Base-by-base conservation (phyloP, 2,329 filamentous ascomycete species). In the Paraconiothyrium brasiliense region DNA sequence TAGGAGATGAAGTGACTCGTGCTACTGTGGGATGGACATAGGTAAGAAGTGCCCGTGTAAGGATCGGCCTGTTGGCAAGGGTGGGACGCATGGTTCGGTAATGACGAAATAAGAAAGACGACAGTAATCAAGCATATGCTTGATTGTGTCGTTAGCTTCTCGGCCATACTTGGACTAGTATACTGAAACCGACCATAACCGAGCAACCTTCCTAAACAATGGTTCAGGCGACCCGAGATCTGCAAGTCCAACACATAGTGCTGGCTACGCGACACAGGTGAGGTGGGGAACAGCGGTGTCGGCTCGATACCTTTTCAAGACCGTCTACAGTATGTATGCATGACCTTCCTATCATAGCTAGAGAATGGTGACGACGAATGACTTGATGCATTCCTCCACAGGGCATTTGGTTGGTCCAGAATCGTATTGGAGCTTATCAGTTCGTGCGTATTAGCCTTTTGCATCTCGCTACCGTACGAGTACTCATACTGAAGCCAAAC, bases 71-170 rank as follows among this genome's bases (percentile, higher is more conserved):
- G 35, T 32, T 27, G 9, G 3, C 13, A 35, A 35, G 35, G 37
- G 14, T 30, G 30, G 27, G 10, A 20, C 50, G 22, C 22, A 9
- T 41, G 11, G 22, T 9, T n/a, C 50, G 35, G 22, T 54, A 13
- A 43, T 35, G 50, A 54, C 30, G 35, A 54, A 54, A 54, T 35
- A 54, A 54, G 50, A 41, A 34, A 54, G n/a, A 43, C 46, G 30
- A 48, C 22, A 48, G 46, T 14, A 13, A 30, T 22, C 14, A 54
- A 54, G 50, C 22, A 41, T 27, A 54, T 11, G 35, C 35, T 43
- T 54, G 35, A 43, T 54, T 24, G 9, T n/a, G 14, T 6, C 20
- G 22, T 22, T 24, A 14, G 20, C 35, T 9, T 11, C 35, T 39
- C 14, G 22, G 14, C 13, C 30, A 54, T 27, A 6, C 37, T n/a